Evolutionary conservation across 2,329 filamentous ascomycete genomes (phyloP).

Genomic region (Fusarium mundagurra): DNA sequence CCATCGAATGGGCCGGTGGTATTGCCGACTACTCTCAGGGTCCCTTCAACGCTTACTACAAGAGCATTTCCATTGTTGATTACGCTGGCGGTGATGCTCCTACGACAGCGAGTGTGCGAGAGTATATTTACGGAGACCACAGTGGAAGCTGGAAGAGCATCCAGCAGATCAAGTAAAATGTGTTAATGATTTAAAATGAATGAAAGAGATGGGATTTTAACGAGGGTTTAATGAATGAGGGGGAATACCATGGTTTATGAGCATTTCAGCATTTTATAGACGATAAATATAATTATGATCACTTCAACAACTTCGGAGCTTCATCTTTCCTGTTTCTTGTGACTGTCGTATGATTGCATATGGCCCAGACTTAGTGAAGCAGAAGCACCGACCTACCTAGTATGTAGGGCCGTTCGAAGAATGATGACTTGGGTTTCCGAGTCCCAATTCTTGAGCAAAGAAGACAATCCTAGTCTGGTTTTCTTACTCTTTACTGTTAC

Average conservation of each 20-base stretch:
- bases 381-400: no score
- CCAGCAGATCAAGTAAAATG: slow-evolving; percentile 33
- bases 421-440: no score
- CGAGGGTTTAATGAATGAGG: slow-evolving; percentile 23
- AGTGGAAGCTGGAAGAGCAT: slow-evolving; percentile 57
- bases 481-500: no score
- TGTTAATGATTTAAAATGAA: not conserved
- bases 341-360: not conserved
- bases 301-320: not conserved
- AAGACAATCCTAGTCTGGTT: no score
- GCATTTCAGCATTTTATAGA: slow-evolving; percentile 5
- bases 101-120: slow-evolving; percentile 47
- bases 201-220: not conserved
- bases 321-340: not conserved
- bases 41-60: slow-evolving; percentile 57
- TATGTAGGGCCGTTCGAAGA: no score
- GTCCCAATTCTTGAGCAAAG: no score
- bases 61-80: slow-evolving; percentile 56
- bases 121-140: slow-evolving; percentile 55
- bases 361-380: no score
- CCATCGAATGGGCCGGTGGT: slow-evolving; percentile 75
- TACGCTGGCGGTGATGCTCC: slow-evolving; percentile 52
- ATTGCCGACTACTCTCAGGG: slow-evolving; percentile 55
- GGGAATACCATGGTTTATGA: slow-evolving; percentile 1
- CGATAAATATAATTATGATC: not conserved